Evolutionary conservation across 345 rosid genomes (phyloP).

Genomic region (Linum usitatissimum): DNA sequence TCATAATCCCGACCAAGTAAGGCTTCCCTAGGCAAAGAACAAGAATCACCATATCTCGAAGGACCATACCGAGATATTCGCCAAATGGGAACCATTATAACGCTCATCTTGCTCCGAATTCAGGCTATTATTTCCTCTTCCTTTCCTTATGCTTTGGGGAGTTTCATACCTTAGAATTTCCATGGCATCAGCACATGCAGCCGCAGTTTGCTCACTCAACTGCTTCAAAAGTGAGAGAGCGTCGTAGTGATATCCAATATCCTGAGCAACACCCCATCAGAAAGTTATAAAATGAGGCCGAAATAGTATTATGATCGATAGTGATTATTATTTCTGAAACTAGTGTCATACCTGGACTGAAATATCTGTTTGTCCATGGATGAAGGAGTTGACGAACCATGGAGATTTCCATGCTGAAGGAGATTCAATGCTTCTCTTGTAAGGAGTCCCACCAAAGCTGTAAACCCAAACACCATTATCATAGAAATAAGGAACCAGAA

Average conservation of each 20-base stretch:
- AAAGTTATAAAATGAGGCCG: not conserved
- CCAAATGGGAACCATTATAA: slow-evolving; percentile 32
- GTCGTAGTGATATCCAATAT: slow-evolving; percentile 83
- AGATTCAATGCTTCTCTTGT: slow-evolving; percentile 74
- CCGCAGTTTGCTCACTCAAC: slow-evolving; percentile 70
- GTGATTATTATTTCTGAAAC: not conserved
- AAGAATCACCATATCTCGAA: too few species aligned
- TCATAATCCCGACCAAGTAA: too few species aligned
- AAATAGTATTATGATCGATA: not conserved
- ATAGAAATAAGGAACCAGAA: not conserved
- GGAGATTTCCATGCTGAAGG: slow-evolving; percentile 99
- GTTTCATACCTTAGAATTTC: slow-evolving; percentile 77
- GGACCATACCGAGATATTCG: slow-evolving; percentile 30
- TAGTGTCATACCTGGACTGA: slow-evolving; percentile 58
- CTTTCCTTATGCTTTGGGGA: slow-evolving; percentile 41
- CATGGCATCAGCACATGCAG: slow-evolving; percentile 83
- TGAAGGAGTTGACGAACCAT: slow-evolving; percentile 69
- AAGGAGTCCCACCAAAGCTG: slow-evolving; percentile 88
- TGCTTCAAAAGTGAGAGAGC: slow-evolving; percentile 89
- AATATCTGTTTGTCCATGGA: slow-evolving; percentile 73
- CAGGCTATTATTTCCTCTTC: slow-evolving; percentile 21
- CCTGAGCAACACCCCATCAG: slow-evolving; percentile 34
- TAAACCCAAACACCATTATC: slow-evolving; percentile 6
- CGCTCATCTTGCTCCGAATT: slow-evolving; percentile 33
- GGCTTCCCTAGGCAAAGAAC: too few species aligned